Evolutionary conservation across 345 rosid genomes (phyloP).

Genomic region (Turnera subulata): DNA sequence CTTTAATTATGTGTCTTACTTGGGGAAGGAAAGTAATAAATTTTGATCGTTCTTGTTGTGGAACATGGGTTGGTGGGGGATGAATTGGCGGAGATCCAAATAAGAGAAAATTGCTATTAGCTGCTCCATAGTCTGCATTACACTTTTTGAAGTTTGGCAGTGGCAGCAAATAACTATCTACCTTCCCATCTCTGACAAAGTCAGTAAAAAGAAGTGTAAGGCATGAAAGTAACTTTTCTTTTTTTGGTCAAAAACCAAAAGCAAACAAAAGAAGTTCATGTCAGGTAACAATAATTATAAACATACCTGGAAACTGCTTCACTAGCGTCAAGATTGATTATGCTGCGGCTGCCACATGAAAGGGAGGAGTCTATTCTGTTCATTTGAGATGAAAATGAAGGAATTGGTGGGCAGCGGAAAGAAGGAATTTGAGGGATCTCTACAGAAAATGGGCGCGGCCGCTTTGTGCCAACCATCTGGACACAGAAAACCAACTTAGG

Average conservation of each 20-base stretch:
- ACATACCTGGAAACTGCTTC: conserved; percentile 34
- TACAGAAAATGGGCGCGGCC: conserved; percentile 32
- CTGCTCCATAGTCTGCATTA: conserved; percentile 23
- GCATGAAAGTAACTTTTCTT: no score
- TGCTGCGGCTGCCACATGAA: conserved; percentile 4
- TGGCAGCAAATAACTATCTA: conserved; percentile 6
- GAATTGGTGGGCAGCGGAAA: conserved; percentile 10
- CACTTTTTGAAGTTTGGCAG: conserved; percentile 25
- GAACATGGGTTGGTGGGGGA: conserved; percentile 14
- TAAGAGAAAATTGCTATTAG: conserved; percentile 25
- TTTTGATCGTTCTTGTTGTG: conserved; percentile 25
- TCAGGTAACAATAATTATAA: background rate
- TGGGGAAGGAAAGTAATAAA: conserved; percentile 10
- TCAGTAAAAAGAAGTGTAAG: background rate
- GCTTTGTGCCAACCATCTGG: conserved; percentile 41
- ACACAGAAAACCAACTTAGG: no score
- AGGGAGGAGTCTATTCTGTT: conserved; percentile 19
- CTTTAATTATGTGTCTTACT: conserved; percentile 22
- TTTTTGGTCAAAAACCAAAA: no score
- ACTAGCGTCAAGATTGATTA: conserved; percentile 23
- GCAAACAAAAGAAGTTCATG: no score
- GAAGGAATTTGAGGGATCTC: conserved; percentile 26
- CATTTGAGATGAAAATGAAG: conserved; percentile 14
- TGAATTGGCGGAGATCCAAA: conserved; percentile 32
- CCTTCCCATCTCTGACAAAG: conserved; percentile 32